Evolutionary conservation across 2,329 filamentous ascomycete genomes (phyloP).

Genomic region (Penicillium brasilianum): DNA sequence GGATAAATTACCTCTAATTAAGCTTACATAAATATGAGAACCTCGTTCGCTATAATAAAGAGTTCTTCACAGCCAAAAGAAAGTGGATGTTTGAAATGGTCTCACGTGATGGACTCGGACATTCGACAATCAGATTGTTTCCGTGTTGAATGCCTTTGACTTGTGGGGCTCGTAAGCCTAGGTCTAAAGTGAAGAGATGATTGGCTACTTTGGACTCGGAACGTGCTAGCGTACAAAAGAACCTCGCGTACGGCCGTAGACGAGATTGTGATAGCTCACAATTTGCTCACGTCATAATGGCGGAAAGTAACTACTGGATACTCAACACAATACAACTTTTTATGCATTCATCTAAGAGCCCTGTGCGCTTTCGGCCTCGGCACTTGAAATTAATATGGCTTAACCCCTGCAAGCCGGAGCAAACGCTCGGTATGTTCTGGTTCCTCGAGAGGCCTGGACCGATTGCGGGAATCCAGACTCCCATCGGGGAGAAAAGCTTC

Average conservation of each 20-base stretch:
- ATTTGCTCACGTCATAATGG: too few relatives aligned
- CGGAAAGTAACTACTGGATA: too few relatives aligned
- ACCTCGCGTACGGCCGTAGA: too few relatives aligned
- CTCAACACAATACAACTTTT: too few relatives aligned
- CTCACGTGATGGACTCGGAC: neutral
- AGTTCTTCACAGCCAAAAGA: neutral
- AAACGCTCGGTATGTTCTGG: slow-evolving; percentile 19
- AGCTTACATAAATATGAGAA: neutral
- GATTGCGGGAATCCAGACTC: slow-evolving; percentile 18
- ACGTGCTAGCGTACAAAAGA: too few relatives aligned
- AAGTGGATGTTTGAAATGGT: neutral
- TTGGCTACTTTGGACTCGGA: neutral
- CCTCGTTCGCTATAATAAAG: neutral
- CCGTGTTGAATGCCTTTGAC: neutral
- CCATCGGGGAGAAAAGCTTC: slow-evolving; percentile 19
- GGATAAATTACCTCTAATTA: too few relatives aligned
- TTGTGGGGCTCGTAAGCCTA: neutral
- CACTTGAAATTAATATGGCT: neutral
- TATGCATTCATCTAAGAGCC: too few relatives aligned
- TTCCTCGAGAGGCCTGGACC: slow-evolving; percentile 19
- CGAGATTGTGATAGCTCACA: too few relatives aligned
- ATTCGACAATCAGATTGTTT: neutral
- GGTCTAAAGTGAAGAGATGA: neutral
- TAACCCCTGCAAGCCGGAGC: slow-evolving; percentile 19
- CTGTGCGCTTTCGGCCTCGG: neutral